Base-by-base conservation (phyloP, 2,329 filamentous ascomycete genomes). In the Trichophyton equinum region DNA sequence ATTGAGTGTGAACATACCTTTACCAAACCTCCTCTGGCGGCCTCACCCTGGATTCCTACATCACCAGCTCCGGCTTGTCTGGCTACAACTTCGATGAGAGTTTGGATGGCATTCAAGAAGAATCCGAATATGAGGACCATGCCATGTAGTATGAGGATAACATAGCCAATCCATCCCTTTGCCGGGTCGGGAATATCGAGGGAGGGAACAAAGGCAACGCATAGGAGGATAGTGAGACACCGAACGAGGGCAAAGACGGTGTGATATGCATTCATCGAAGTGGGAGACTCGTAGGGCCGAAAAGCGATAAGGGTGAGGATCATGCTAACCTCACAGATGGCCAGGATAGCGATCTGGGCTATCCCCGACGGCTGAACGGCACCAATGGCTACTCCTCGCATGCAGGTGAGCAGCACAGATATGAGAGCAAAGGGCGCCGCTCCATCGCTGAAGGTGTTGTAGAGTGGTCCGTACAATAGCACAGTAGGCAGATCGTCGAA, bases 181-280 rank as follows among this genome's bases (percentile, higher is more conserved):
- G 88, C 78, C 0, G 87, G 84, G 68, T 95, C 87, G 0, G 82
- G 82, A 4, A 96, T 85, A 22, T 85, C 86, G 2, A 99, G 80
- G 0, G 87, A 87, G 1, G 92, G 90, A 11, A 91, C 84, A 72
- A 99, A 99, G 0, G 91, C 80, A 38, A 91, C 83, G 78, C 88
- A 90, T 60, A 92, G 76, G 60, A 92, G 77, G 55, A 91, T 81
- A 0, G 87, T 87, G 56, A 89, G 75, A 36, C 96, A 85, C 38
- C 94, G 85, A 13, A 95, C 78, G 1, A 81, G 76, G 0, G 91
- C 84, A 73, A 96, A 96, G 64, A 91, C 84, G 1, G 87, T 89
- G 68, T 97, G 91, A 67, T 96, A 96, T 8, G 89, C 84, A 70
- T 97, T 97, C 94, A 99, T 99, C 30, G 92, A 96, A 0, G 94